Base-by-base conservation (phyloP, 225 moss, liverwort and hornwort species). In the Marchantia polymorpha region DNA sequence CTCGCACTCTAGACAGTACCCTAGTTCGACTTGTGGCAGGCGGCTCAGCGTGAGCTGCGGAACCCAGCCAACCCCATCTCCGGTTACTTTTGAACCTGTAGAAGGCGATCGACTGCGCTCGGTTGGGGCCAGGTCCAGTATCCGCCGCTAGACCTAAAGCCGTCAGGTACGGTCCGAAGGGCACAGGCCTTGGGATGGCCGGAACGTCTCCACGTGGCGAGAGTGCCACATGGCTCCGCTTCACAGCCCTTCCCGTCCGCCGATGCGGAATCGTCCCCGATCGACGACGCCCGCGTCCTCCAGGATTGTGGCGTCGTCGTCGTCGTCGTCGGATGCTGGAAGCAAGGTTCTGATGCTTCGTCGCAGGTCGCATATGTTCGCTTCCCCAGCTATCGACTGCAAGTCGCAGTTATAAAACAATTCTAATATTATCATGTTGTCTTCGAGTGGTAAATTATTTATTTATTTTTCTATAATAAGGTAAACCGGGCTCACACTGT, bases 251-350 rank as follows among this genome's bases (percentile, higher is more conserved):
- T 46, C 14, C 0, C 39, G 47, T 20, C 47, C 69, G 26, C 20
- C 39, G 17, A 69, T 69, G 17, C 20, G 39, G 1, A 31, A 3
- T 13, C 67, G 0, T 7, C 3, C 31, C 31, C 3, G 30, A 67
- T 52, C 51, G 19, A 72, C 51, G 50, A 23, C n/a, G 3, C 16
- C 8, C 1, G 51, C 51, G n/a, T 11, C 3, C 72, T 49, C 72
- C 72, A 72, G 72, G 72, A 72, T 50, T 72, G 72, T 72, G 72
- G 72, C 13, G 68, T 47, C 49, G 72, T 51, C 22, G 71, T n/a
- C 13, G 68, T 47, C 49, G 72, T 56, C 14, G 13, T 52, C 27
- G 46, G 69, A 16, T 15, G 19, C 1, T 65, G 1, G 11, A 65
- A 11, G 39, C 3, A 39, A 39, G 39, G 39, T 39, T 39, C 2